Evolutionary conservation across 306 rosid genomes (phyloP).

Genomic region (Castanea mollissima): DNA sequence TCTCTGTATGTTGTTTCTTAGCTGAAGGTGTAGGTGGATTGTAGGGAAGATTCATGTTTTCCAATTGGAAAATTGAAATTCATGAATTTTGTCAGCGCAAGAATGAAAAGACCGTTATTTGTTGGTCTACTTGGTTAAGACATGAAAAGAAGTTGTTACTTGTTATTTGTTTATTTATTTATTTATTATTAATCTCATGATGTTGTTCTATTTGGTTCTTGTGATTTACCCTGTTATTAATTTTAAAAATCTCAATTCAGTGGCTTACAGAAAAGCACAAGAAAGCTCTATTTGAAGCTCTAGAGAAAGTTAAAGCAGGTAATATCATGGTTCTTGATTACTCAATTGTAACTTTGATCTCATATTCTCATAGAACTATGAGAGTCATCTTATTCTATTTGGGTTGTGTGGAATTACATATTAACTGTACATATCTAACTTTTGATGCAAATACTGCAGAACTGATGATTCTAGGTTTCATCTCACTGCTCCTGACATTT

Average conservation of each 20-base stretch:
- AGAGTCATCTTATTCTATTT: conserved; percentile 5
- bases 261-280: conserved; percentile 53
- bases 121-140: not conserved
- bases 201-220: not conserved
- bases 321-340: conserved; percentile 13
- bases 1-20: too few relatives aligned
- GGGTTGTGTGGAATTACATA: not conserved
- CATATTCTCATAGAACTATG: not conserved
- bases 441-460: conserved; percentile 52
- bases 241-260: conserved; percentile 25
- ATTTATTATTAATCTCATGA: not conserved
- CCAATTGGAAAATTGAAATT: too few relatives aligned
- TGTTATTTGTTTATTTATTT: not conserved
- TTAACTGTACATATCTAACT: not conserved
- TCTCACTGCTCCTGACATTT: conserved; percentile 83
- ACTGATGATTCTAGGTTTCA: conserved; percentile 94
- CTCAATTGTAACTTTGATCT: conserved; percentile 10
- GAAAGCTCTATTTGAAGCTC: conserved; percentile 81
- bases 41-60: too few relatives aligned
- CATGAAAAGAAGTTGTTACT: not conserved
- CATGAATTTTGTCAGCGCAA: too few relatives aligned
- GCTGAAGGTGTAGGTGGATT: too few relatives aligned
- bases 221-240: conserved; percentile 4
- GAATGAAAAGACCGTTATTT: not conserved
- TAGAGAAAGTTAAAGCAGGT: conserved; percentile 93